Base-by-base conservation (phyloP, 352 stramenopile genomes). In the Achlya hypogyna region DNA sequence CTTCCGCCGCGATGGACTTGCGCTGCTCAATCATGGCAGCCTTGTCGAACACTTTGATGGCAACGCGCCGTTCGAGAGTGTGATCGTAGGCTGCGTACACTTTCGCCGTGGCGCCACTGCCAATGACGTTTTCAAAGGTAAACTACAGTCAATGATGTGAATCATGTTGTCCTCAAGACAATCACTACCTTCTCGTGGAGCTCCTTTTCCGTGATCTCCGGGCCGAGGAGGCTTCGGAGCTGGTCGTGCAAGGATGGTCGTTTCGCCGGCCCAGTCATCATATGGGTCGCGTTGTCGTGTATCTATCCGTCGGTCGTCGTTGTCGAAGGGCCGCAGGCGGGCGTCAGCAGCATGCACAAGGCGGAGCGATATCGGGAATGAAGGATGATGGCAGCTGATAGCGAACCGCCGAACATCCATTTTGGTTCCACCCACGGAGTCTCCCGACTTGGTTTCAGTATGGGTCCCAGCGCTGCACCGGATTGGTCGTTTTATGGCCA, bases 31-130 rank as follows among this genome's bases (percentile, higher is more conserved):
- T 78, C 82, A 93, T 88, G 40, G 77, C 60, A 12, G 78, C 82
- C 73, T 93, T 93, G 74, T 91, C 81, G 63, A 93, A 93, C 1
- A 90, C 81, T 62, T 93, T 93, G 32, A 93, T 74, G 0, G 84
- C 86, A 4, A 93, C 81, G 32, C 77, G 65, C 9, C 74, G 23
- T 8, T 77, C 78, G 3, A 78, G 80, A 2, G 16, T 34, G 4
- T 76, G 78, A 53, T 91, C 78, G 38, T 87, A 68, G 0, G 82
- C 84, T 27, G 79, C 80, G 32, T 81, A 91, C 35, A 93, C 84
- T 62, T 87, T 89, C 42, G 81, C 82, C 34, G 84, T 93, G 49
- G 84, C 82, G 68, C 84, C 84, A 18, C 71, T 86, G 45, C 84
- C 84, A 22, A 91, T 70, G 5, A 62, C 53, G 23, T 66, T 27